A percentile compares a stretch with the other conserved stretches of the same genome.
Conservation (phyloP, 176 grass and related monocot genomes). For the Paspalum vaginatum region DNA sequence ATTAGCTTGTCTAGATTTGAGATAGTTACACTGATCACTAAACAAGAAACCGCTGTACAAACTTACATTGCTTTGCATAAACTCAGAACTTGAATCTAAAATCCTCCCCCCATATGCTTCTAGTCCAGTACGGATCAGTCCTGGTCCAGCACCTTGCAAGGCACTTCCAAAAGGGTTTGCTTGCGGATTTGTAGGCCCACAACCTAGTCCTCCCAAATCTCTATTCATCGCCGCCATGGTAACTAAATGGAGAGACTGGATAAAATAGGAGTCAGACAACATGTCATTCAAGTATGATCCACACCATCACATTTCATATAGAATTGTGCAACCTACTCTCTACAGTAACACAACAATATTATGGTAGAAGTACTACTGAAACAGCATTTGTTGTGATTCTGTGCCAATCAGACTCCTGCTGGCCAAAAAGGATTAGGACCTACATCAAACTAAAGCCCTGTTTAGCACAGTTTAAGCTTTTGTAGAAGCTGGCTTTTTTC, state of each 20-base stretch:
- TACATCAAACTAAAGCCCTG: not conserved
- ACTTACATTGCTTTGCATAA: constrained; percentile 88
- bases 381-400: not conserved
- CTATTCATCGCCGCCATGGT: constrained; percentile 47
- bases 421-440: not conserved
- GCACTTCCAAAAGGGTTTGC: constrained; percentile 70
- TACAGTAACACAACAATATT: not conserved
- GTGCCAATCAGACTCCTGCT: not conserved
- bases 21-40: not conserved
- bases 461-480: not conserved
- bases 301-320: constrained; percentile 12
- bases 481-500: no score
- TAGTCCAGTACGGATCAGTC: constrained; percentile 67
- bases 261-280: constrained; percentile 32
- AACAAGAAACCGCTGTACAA: not conserved
- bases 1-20: constrained; percentile 6
- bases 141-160: constrained; percentile 78
- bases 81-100: constrained; percentile 78
- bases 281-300: not conserved
- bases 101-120: constrained; percentile 70
- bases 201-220: constrained; percentile 38
- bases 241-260: constrained; percentile 7
- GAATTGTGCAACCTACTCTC: not conserved
- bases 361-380: not conserved
- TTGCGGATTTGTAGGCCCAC: constrained; percentile 38